Evolutionary conservation across 139 green algal species (phyloP), one percentile per base, ranked within the genome.

Genomic region (Asterochloris erici): DNA sequence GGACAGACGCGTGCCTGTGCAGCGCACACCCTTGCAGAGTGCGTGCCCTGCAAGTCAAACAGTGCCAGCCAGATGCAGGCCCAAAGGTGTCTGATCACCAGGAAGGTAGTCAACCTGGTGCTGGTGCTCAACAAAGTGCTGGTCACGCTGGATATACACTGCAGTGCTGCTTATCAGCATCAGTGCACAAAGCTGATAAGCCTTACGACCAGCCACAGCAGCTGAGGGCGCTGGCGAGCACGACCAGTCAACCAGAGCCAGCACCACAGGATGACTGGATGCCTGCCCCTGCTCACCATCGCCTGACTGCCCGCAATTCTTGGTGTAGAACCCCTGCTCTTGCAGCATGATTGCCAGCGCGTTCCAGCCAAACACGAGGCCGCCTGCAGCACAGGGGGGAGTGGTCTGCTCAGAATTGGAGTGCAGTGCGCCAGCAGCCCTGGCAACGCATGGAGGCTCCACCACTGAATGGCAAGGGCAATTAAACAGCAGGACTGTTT

Each of bases 361-460:
- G 63, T 89, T 91, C 88, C 88, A 93, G 14, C 90, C 90, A 79
- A 93, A 93, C 27, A 93, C 86, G 0, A 93, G 86, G 28, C 90
- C 90, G 14, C 88, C 88, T 91, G 83, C 68, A 74, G n/a, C 73
- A 47, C 54, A 29, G 38, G 38, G 38, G 38, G 38, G 38, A 2
- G 6, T 6, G 38, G 2, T 54, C 38, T n/a, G 38, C 38, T 54
- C 71, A 63, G 1, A 9, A 60, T 28, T 11, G 14, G 54, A 78
- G 63, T 12, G 60, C 19, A 27, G 60, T 29, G 47, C 60, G 27
- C 62, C 29, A 79, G 47, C 27, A 77, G 63, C 11, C 68, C 9
- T 63, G 24, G 12, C 26, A 9, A 77, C 38, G 69, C 38, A 54
- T 2, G 38, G 38, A 54, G 38, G 38, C 38, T 54, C 6, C 38